phyloP scores from a whole-genome alignment of 768 basidiomycete genomes.

The Phylloporus rhodoxanthus region DNA sequence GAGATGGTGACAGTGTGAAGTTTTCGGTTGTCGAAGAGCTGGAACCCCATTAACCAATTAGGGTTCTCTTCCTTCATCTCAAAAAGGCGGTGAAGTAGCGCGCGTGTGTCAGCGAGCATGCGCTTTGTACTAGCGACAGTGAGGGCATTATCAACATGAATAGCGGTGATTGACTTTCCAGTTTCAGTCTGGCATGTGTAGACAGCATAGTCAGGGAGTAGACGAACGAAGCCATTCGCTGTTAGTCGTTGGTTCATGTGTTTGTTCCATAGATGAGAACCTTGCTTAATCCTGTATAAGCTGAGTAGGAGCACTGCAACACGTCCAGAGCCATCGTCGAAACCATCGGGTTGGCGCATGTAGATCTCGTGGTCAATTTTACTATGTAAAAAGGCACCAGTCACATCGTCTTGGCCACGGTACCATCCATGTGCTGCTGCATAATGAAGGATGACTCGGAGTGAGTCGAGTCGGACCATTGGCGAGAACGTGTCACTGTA shows the following conservation, averaged over 20 bases:
- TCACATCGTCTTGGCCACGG: conserved; percentile 7
- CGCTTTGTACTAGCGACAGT: neutral
- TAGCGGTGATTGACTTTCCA: neutral
- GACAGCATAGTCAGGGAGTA: neutral
- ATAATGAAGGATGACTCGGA: conserved; percentile 18
- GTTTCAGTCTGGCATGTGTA: neutral
- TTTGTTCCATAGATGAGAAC: conserved; percentile 31
- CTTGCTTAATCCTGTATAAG: conserved; percentile 39
- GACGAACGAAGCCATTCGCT: neutral
- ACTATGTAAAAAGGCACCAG: conserved; percentile 4
- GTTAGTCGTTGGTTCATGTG: conserved; percentile 6
- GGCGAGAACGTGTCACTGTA: conserved; percentile 31
- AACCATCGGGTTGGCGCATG: conserved; percentile 35
- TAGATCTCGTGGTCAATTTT: conserved; percentile 32
- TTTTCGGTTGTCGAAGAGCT: neutral
- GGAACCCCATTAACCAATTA: neutral
- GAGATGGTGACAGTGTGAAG: neutral
- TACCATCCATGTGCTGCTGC: conserved; percentile 7
- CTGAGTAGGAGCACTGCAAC: conserved; percentile 21
- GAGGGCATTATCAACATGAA: conserved; percentile 2
- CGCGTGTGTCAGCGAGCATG: neutral
- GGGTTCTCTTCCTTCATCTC: neutral
- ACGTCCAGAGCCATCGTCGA: conserved; percentile 20
- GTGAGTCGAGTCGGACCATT: conserved; percentile 19
- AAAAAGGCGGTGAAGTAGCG: neutral